Evolutionary conservation across 345 rosid genomes (phyloP), one percentile per base, ranked within the genome.

Genomic region (Reutealis trisperma): DNA sequence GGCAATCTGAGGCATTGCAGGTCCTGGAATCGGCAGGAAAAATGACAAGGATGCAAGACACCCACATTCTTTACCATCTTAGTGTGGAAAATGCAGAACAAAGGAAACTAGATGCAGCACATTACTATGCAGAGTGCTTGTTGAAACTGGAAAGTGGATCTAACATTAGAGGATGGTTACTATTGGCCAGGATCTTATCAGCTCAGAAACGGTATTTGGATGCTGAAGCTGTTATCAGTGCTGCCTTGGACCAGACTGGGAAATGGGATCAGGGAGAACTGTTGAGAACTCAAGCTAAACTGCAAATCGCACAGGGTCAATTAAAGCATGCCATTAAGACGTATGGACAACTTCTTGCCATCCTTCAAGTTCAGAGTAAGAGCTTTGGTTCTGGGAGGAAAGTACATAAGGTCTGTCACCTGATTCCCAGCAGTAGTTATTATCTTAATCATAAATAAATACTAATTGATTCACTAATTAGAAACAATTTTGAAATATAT

Each of bases 201-300:
- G 96, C 96, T 55, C 90, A 87, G 83, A 89, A 88, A 74, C 85
- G 78, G 77, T 89, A 81, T 76, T 60, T 67, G 34, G 93, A 89
- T 55, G 93, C 92, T 16, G 98, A 90, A 85, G 83, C 78, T 10
- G 77, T 90, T 25, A 82, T 89, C 27, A 83, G 68, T 74, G 91
- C 89, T 5, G 96, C 93, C 19, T 80, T 93, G 80, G 92, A 91
- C 15, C 92, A 91, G 78, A 88, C 92, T 52, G 91, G 88, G 63
- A 89, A 86, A 78, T 93, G 93, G 96, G 94, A 91, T 64, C 96
- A 93, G 55, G 94, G 94, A 81, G 94, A 89, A 75, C 83, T 93
- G 71, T 84, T 93, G 89, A 88, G 89, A 82, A 83, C 93, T 73
- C 89, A 86, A 77, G 96, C 98, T 12, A 93, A 86, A 80, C 81